A percentile compares a stretch with the other conserved stretches of the same genome.
phyloP scores from a whole-genome alignment of 495 filamentous ascomycete genomes.

The Aspergillus funiculosus region DNA sequence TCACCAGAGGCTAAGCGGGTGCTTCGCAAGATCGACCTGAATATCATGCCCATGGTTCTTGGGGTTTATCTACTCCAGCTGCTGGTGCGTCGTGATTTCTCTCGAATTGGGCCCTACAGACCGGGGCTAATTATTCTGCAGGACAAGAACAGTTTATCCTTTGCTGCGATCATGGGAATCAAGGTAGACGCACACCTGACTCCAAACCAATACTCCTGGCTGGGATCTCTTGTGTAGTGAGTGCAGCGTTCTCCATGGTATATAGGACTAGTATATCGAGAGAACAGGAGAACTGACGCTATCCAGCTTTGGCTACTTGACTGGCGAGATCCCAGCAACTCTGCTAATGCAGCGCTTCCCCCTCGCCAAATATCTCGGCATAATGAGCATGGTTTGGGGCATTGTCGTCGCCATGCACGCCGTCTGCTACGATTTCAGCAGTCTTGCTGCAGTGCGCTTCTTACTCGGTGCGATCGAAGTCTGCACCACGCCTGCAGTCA shows the following conservation, averaged over 20 bases:
- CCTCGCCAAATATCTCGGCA: neutral
- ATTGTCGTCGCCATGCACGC: neutral
- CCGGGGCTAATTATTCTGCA: too few relatives aligned
- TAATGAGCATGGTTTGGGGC: constrained; percentile 6
- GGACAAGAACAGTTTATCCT: constrained; percentile 5
- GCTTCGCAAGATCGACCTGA: neutral
- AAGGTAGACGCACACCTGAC: constrained; percentile 1
- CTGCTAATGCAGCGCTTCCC: constrained; percentile 6
- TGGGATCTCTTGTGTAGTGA: constrained; percentile 2
- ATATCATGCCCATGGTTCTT: neutral
- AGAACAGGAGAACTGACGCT: too few relatives aligned
- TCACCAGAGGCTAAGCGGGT: constrained; percentile 1
- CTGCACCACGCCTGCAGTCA: neutral
- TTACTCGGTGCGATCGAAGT: neutral
- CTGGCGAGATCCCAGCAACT: constrained; percentile 2
- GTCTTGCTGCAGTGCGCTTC: neutral
- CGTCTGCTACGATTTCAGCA: neutral
- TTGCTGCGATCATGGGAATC: constrained; percentile 1
- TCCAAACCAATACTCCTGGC: neutral
- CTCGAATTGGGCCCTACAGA: too few relatives aligned
- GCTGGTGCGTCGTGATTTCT: too few relatives aligned
- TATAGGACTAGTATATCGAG: too few relatives aligned
- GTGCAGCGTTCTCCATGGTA: neutral
- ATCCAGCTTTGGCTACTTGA: constrained; percentile 5
- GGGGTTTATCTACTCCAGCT: neutral